Base-by-base conservation (phyloP, 371 early-diverging fungal genomes). In the Syncephalastrum racemosum region DNA sequence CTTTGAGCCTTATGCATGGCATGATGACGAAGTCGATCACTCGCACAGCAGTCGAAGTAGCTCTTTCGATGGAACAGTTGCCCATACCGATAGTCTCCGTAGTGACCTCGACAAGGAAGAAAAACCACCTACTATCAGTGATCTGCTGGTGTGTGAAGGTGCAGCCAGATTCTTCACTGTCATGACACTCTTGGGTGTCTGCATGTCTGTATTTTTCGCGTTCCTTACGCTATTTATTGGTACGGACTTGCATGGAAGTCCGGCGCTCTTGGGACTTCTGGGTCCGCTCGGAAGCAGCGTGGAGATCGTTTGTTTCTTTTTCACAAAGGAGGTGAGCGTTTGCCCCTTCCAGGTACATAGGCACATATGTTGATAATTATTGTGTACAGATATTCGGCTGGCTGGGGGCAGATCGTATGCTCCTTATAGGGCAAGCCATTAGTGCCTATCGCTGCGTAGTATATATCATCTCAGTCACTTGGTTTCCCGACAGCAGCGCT, bases 271-370 rank as follows among this genome's bases (percentile, higher is more conserved):
- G 1, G 73, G 70, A 1, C 46, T 66, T 13, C 61, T 73, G 23
- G 73, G 73, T 10, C 73, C 73, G 3, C 45, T 73, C 10, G 67
- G 70, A 31, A 69, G 73, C 42, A 54, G 60, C 42, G 62, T 67
- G 1, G 75, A 74, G 53, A 23, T 74, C 20, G 46, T 68, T 18
- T 64, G 59, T 6, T 74, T 74, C 54, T 74, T 54, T 39, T 74
- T 64, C 47, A 68, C 68, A 10, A 70, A 71, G 43, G 46, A 70
- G 51, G 73, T 64, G 63, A 54, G 24, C 40, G 7, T 39, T 45
- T 53, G 3, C 1, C 20, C 31, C 19, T 20, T 39, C 20, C 15
- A 36, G 42, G 16, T 42, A 50, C 23, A 36, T 46, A 53, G 15
- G 19, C 22, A 36, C 18, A 46, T 4, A 12, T 18, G 41, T 2